These are phyloP conservation scores for Calonectria ilicicola DNA, from an alignment of 2,329 filamentous ascomycete species.

Conservation along the genomic window DNA sequence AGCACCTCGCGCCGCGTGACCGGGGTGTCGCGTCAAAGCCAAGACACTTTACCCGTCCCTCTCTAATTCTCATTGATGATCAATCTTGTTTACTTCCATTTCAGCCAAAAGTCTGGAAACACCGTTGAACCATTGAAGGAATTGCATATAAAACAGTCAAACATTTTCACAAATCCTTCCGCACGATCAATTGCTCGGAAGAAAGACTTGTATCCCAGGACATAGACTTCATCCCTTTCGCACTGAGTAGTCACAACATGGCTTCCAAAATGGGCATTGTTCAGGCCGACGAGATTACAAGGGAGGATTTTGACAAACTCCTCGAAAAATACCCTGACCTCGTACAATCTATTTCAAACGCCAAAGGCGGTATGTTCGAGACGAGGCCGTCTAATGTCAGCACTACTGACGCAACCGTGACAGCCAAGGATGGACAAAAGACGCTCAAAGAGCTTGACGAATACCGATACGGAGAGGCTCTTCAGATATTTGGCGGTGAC, in stretches of 20 bases:
- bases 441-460: slow-evolving; percentile 69
- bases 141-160: neutral
- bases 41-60: neutral
- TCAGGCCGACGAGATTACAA: slow-evolving; percentile 40
- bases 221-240: neutral
- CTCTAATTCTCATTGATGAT: neutral
- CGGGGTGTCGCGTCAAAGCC: neutral
- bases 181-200: no score
- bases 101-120: neutral
- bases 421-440: slow-evolving; percentile 62
- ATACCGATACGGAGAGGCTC: slow-evolving; percentile 69
- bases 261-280: slow-evolving; percentile 18
- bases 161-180: neutral
- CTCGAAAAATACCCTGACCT: slow-evolving; percentile 55
- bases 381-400: neutral
- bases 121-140: no score
- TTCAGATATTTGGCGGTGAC: slow-evolving; percentile 56
- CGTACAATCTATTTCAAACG: slow-evolving; percentile 56
- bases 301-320: slow-evolving; percentile 49
- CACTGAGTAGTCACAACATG: slow-evolving; percentile 25
- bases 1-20: neutral
- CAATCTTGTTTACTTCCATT: neutral
- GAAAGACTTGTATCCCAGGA: neutral
- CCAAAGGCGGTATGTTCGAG: slow-evolving; percentile 56
- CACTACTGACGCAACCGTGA: slow-evolving; percentile 13